Percentiles rank a stretch among this genome's conserved stretches.
Evolutionary conservation across 352 stramenopile species (phyloP).

Genomic region (Phytopythium chamaehyphon): DNA sequence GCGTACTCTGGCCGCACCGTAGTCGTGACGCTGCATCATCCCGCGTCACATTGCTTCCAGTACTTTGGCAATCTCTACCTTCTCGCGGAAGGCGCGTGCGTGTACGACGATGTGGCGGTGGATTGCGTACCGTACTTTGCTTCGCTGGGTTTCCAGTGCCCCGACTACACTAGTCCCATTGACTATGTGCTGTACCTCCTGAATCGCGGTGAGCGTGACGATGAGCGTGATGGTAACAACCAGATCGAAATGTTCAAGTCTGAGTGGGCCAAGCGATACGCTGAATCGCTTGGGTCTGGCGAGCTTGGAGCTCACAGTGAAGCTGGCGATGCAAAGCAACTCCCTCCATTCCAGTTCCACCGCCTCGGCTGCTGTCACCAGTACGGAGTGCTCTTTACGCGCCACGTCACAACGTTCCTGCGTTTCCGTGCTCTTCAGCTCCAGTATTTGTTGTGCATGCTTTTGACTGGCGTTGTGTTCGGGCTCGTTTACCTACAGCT

Average conservation of each 20-base stretch:
- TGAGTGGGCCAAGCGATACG: conserved; percentile 22
- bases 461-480: conserved; percentile 46
- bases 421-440: conserved; percentile 23
- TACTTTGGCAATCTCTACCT: conserved; percentile 61
- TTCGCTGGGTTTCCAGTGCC: conserved; percentile 39
- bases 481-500: conserved; percentile 38
- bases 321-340: conserved; percentile 7
- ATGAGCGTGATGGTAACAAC: conserved; percentile 21
- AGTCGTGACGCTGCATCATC: conserved; percentile 88
- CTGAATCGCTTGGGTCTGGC: not conserved
- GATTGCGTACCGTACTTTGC: conserved; percentile 53
- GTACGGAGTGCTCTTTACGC: conserved; percentile 23
- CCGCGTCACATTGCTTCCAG: conserved; percentile 62
- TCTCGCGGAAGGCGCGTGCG: conserved; percentile 34
- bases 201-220: conserved; percentile 19
- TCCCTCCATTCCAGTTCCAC: conserved; percentile 18
- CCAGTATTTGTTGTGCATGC: conserved; percentile 32
- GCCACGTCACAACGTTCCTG: conserved; percentile 18
- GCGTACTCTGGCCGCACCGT: conserved; percentile 81
- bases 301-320: conserved; percentile 8
- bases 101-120: conserved; percentile 53
- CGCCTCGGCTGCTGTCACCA: conserved; percentile 31
- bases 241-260: conserved; percentile 27
- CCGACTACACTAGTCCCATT: conserved; percentile 51
- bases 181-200: conserved; percentile 69